These are phyloP conservation scores for Brettanomyces nanus DNA, from an alignment of 805 yeast genomes.

Conservation along the genomic window DNA sequence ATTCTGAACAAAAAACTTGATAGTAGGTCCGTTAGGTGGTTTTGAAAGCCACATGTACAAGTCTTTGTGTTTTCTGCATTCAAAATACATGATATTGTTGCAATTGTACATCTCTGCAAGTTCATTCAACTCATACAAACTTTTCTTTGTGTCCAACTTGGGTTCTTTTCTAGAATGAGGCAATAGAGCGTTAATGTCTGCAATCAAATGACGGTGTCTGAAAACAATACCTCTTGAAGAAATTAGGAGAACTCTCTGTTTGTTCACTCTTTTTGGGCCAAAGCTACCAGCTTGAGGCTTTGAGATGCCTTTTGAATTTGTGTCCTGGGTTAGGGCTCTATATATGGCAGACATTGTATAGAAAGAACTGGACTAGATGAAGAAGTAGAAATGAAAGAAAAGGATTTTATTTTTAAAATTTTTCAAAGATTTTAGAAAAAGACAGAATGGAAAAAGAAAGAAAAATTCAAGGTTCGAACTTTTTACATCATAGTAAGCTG, in stretches of 20 bases:
- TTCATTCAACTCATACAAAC: constrained; percentile 82
- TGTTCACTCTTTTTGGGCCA: constrained; percentile 57
- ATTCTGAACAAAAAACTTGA: constrained; percentile 89
- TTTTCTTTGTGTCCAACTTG: constrained; percentile 87
- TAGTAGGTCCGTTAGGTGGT: constrained; percentile 97
- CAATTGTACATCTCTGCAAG: constrained; percentile 96
- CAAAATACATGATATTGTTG: constrained; percentile 89
- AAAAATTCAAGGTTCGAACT: too few relatives aligned
- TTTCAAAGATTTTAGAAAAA: background rate
- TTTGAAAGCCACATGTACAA: constrained; percentile 90
- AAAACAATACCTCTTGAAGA: constrained; percentile 92
- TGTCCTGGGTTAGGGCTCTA: constrained; percentile 40
- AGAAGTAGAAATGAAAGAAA: too few relatives aligned
- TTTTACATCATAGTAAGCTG: background rate
- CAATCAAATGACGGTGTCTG: constrained; percentile 91
- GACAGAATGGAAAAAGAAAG: background rate
- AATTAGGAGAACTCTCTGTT: constrained; percentile 81
- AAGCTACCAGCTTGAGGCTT: constrained; percentile 25
- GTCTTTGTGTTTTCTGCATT: constrained; percentile 93
- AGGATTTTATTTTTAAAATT: constrained; percentile 6
- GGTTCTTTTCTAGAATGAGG: constrained; percentile 98
- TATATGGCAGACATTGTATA: constrained; percentile 58
- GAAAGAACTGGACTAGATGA: too few relatives aligned
- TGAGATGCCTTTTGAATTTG: constrained; percentile 27
- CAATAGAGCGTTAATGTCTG: constrained; percentile 66